Percentiles rank a stretch among this genome's conserved stretches.
phyloP scores from a whole-genome alignment of 805 yeast species.

The Jamesozyma rosinii region DNA sequence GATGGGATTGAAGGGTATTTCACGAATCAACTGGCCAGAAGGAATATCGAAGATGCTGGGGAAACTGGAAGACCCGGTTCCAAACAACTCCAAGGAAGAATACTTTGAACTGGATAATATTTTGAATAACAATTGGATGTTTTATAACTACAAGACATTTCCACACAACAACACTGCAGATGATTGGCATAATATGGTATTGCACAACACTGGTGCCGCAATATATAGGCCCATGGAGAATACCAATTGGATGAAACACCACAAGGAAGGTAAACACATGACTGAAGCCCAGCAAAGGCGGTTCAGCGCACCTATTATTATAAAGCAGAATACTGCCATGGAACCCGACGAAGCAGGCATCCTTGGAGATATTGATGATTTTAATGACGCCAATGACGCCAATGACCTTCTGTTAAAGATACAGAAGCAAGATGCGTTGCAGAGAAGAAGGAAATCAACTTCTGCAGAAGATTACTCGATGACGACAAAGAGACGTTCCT shows the following conservation, averaged over 20 bases:
- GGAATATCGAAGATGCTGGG: slow-evolving; percentile 78
- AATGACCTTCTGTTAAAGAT: too few relatives aligned
- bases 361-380: neutral
- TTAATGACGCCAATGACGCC: neutral
- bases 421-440: neutral
- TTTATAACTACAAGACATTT: slow-evolving; percentile 35
- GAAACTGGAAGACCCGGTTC: slow-evolving; percentile 10
- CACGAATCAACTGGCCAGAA: slow-evolving; percentile 91
- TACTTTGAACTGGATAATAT: slow-evolving; percentile 53
- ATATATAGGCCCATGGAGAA: neutral
- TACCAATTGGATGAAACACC: neutral
- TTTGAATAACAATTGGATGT: slow-evolving; percentile 81
- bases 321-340: neutral
- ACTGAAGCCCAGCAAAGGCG: neutral
- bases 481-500: neutral
- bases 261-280: neutral
- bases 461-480: neutral
- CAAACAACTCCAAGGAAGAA: slow-evolving; percentile 34
- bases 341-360: too few relatives aligned
- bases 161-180: neutral
- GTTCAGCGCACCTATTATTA: neutral
- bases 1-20: slow-evolving; percentile 52
- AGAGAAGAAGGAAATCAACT: neutral
- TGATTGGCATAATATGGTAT: neutral
- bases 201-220: neutral